Evolutionary conservation across 2,329 filamentous ascomycete species (phyloP), one percentile per base, ranked within the genome.

Genomic region (Sporothrix sp.): DNA sequence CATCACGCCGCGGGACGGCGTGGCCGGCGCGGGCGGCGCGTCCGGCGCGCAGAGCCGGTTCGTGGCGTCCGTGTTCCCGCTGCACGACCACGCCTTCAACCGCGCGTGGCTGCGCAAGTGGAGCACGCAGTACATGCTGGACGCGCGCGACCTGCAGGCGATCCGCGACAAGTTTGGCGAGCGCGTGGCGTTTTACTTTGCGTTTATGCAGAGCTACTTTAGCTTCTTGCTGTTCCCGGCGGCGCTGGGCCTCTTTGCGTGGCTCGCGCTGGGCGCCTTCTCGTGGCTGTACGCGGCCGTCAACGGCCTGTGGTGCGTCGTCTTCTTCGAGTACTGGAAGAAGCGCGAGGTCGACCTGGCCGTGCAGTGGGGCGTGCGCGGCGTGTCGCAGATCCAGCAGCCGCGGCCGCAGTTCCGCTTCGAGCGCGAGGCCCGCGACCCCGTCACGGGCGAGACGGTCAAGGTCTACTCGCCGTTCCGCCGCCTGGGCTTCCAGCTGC

Each of bases 291-390:
- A 87, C 59, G 84, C 79, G 5, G 68, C 84, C 4, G 66, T 81
- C 20, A 85, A 79, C 51, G 77, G 79, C 27, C 64, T 87, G 7
- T 87, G 84, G 78, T 83, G 82, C 58, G 79, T 83, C 7, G 71
- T 86, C 3, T 89, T 89, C 56, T 75, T 87, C 11, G 85, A 90
- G 60, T 88, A 81, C 63, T 90, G 85, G 85, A 88, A 86, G 65
- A 78, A 87, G 42, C 79, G 83, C 54, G 82, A 90, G 61, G 68
- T 75, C 3, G 85, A 90, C 57, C 71, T 90, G 1, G 76, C 78
- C 45, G 74, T 88, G 18, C 76, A 84, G 40, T 90, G 86, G 86
- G 75, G 78, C 18, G 84, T 87, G 7, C 77, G 77, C 48, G 81
- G 82, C 8, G 81, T 89, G 4, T 80, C 78, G 5, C 71, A 69